Evolutionary conservation across 371 early-diverging fungal genomes (phyloP).

Genomic region (Chytridiales sp.): DNA sequence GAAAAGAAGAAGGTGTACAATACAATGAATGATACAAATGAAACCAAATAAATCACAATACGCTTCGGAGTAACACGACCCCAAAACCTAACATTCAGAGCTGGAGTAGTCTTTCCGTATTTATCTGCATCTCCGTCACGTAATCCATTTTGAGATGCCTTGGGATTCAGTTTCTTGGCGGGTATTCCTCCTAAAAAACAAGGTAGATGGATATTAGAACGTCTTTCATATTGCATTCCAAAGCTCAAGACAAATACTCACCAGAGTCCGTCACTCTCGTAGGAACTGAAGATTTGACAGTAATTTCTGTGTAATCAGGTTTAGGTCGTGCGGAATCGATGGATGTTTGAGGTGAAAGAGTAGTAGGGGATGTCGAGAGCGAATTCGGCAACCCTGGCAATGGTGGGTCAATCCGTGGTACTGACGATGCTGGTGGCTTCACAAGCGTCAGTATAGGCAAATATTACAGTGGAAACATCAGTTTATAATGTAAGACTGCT

Average conservation of each 20-base stretch:
- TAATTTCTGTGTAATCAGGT: too few relatives aligned
- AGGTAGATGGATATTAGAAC: not conserved
- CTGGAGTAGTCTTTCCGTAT: conserved; percentile 14
- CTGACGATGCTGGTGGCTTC: not conserved
- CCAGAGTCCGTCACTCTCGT: conserved; percentile 19
- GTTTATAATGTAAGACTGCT: not conserved
- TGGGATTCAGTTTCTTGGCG: conserved; percentile 11
- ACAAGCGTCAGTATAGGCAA: not conserved
- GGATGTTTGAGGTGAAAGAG: too few relatives aligned
- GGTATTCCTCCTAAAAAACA: not conserved
- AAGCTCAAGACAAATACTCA: not conserved
- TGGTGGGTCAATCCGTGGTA: not conserved
- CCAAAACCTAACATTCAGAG: too few relatives aligned
- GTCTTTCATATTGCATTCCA: too few relatives aligned
- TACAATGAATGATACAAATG: not conserved
- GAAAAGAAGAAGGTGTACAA: not conserved
- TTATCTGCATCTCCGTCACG: conserved; percentile 33
- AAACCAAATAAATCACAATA: not conserved
- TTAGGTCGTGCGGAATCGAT: too few relatives aligned
- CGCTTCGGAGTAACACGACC: not conserved
- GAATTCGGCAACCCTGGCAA: not conserved
- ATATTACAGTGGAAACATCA: not conserved
- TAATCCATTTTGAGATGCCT: conserved; percentile 8
- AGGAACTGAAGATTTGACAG: too few relatives aligned
- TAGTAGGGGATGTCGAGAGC: not conserved